Percentiles rank a stretch among this genome's conserved stretches.
Conservation (phyloP, 192 early-diverging fungal species). For the Rhizophagus clarus region DNA sequence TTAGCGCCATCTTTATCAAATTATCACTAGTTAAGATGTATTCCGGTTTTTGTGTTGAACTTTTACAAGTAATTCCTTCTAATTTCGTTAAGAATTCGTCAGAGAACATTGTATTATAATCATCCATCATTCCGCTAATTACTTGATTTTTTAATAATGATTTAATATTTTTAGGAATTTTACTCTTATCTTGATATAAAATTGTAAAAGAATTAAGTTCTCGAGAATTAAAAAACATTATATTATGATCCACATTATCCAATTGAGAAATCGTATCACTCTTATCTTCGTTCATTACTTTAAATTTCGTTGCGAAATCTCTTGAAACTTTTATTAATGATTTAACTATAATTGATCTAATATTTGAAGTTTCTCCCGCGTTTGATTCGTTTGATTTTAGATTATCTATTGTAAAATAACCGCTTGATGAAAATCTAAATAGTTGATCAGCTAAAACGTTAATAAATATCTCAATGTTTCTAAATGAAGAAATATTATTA, state of each 20-base stretch:
- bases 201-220: background rate
- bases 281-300: background rate
- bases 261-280: background rate
- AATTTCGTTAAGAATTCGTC: background rate
- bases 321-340: conserved; percentile 16
- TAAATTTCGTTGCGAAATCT: conserved; percentile 7
- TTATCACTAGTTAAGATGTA: conserved; percentile 19
- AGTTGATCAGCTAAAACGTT: conserved; percentile 25
- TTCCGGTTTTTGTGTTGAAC: background rate
- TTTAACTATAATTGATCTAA: conserved; percentile 20
- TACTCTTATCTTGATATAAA: conserved; percentile 18
- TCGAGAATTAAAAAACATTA: conserved; percentile 18
- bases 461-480: conserved; percentile 22
- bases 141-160: background rate
- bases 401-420: conserved; percentile 4
- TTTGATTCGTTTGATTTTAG: background rate
- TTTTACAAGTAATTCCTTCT: conserved; percentile 23
- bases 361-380: background rate
- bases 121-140: background rate
- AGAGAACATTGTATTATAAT: conserved; percentile 3
- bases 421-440: conserved; percentile 22
- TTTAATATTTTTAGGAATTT: conserved; percentile 13
- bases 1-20: conserved; percentile 29
- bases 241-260: background rate
- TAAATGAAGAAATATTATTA: conserved; percentile 6